Percentiles rank a stretch among this genome's conserved stretches.
These are phyloP conservation scores for Farysia itapuensis DNA, from an alignment of 1,284 basidiomycete species.

Conservation along the genomic window DNA sequence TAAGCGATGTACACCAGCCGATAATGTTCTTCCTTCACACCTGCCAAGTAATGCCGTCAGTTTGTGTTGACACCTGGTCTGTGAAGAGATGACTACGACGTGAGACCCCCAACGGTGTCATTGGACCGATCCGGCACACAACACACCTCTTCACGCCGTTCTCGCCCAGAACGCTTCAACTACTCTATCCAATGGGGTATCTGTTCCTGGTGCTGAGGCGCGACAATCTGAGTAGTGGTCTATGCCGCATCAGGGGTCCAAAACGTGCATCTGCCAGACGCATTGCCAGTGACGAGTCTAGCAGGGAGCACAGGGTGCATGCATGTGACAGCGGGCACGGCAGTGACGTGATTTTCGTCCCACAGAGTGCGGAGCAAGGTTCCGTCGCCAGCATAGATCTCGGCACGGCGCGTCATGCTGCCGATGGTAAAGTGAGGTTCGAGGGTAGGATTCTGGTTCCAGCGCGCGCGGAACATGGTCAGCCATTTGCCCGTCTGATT, in stretches of 20 bases:
- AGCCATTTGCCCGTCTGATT: conserved; percentile 59
- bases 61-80: too few species aligned
- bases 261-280: conserved; percentile 44
- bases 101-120: too few species aligned
- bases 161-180: too few species aligned
- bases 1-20: conserved; percentile 17
- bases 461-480: conserved; percentile 54
- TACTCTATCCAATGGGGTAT: too few species aligned
- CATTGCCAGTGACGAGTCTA: conserved; percentile 48
- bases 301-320: conserved; percentile 47
- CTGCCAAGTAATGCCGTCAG: too few species aligned
- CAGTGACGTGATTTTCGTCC: conserved; percentile 53
- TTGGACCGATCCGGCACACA: too few species aligned
- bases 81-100: too few species aligned
- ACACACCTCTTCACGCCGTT: too few species aligned
- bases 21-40: too few species aligned
- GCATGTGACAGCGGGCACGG: conserved; percentile 53
- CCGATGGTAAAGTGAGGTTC: conserved; percentile 55
- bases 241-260: conserved; percentile 40
- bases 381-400: conserved; percentile 48
- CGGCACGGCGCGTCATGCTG: conserved; percentile 51
- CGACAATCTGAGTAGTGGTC: too few species aligned
- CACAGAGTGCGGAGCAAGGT: conserved; percentile 44
- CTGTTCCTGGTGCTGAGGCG: too few species aligned
- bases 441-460: conserved; percentile 44